phyloP scores from a whole-genome alignment of 176 grass and related monocot species.

The Eragrostis curvula region DNA sequence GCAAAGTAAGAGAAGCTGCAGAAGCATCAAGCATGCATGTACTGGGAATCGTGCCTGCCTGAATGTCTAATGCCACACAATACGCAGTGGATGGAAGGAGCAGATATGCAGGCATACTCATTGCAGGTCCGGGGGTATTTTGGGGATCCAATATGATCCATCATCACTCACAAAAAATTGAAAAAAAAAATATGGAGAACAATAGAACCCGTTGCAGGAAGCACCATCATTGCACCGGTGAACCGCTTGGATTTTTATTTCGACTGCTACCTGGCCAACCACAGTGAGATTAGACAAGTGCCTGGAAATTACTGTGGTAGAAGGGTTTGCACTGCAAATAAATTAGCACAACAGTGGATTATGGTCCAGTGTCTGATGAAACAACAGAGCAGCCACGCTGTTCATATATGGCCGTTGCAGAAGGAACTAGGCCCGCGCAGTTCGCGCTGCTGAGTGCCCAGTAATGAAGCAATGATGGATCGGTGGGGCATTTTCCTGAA shows the following conservation, averaged over 20 bases:
- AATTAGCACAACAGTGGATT: background rate
- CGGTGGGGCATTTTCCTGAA: background rate
- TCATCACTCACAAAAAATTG: background rate
- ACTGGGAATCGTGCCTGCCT: slow-evolving; percentile 13
- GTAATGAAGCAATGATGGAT: background rate
- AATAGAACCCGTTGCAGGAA: background rate
- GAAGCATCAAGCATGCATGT: background rate
- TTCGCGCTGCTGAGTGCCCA: background rate
- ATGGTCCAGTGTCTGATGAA: background rate
- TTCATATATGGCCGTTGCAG: background rate
- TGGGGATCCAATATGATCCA: slow-evolving; percentile 20
- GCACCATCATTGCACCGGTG: background rate
- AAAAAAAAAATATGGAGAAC: background rate
- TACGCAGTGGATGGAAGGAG: background rate
- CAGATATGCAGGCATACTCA: slow-evolving; percentile 31
- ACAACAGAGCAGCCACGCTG: background rate
- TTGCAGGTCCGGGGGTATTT: background rate
- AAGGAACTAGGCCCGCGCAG: background rate
- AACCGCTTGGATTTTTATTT: background rate
- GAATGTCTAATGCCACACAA: background rate
- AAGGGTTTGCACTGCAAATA: background rate
- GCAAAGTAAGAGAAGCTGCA: slow-evolving; percentile 35
- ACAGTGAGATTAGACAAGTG: background rate
- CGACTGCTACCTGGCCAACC: background rate
- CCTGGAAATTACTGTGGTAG: background rate